Evolutionary conservation across 2,329 filamentous ascomycete genomes (phyloP).

Genomic region (Neopestalotiopsis clavispora): DNA sequence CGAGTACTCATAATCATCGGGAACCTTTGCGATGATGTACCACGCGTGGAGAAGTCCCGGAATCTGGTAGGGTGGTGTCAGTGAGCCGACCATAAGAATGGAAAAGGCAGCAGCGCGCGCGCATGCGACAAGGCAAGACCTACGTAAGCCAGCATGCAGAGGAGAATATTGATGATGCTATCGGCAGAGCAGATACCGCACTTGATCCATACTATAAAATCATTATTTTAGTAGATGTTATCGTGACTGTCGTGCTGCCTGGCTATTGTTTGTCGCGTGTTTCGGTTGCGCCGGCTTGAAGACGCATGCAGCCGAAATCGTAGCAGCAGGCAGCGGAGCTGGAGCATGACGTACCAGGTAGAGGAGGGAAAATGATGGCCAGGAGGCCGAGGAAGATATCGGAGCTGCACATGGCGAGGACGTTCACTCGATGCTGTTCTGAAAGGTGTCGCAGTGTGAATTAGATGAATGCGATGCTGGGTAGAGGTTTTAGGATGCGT

Average conservation of each 20-base stretch:
- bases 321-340: constrained; percentile 14
- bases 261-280: not conserved
- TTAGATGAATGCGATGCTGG: not conserved
- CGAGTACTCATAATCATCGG: constrained; percentile 79
- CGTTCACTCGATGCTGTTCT: not conserved
- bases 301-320: constrained; percentile 1
- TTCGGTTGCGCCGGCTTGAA: not conserved
- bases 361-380: constrained; percentile 68
- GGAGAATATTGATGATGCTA: constrained; percentile 92
- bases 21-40: constrained; percentile 95
- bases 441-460: not conserved
- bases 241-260: not conserved
- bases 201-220: constrained; percentile 86
- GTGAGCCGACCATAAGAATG: not conserved
- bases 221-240: not conserved
- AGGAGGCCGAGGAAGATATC: constrained; percentile 69
- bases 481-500: not conserved
- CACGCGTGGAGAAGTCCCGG: constrained; percentile 93
- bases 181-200: constrained; percentile 90
- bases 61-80: constrained; percentile 47
- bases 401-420: constrained; percentile 57
- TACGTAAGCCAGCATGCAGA: constrained; percentile 76
- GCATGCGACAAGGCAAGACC: constrained; percentile 27
- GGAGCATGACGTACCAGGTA: constrained; percentile 59
- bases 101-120: constrained; percentile 36